Conservation (phyloP, 2,329 filamentous ascomycete species). For the Gyromitra esculenta region DNA sequence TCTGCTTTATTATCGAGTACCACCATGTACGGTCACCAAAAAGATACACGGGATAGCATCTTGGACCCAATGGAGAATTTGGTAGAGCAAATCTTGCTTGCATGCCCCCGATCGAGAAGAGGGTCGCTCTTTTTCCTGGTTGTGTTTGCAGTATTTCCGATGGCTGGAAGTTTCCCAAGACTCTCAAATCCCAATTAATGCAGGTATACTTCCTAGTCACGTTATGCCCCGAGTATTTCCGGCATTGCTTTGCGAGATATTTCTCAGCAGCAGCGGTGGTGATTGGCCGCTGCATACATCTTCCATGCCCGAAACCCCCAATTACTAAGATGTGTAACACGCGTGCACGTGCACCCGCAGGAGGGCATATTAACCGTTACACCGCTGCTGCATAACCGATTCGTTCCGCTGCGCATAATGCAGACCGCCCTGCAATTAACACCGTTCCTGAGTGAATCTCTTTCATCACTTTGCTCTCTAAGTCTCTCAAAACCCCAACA, state of each 20-base stretch:
- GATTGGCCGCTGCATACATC: neutral
- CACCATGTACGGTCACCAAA: neutral
- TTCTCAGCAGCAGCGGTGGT: neutral
- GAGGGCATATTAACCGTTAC: neutral
- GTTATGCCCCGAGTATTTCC: neutral
- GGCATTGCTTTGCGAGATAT: neutral
- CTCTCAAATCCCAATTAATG: constrained; percentile 4
- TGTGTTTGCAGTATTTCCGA: neutral
- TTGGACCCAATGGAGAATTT: constrained; percentile 4
- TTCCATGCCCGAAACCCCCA: neutral
- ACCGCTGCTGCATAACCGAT: constrained; percentile 5
- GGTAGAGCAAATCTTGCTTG: neutral
- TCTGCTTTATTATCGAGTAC: neutral
- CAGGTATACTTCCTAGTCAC: neutral
- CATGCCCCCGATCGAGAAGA: neutral
- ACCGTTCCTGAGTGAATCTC: neutral
- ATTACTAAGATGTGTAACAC: constrained; percentile 3
- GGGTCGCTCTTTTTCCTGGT: neutral
- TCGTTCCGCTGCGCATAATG: neutral
- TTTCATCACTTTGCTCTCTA: neutral
- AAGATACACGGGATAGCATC: constrained; percentile 5
- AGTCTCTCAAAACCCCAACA: neutral
- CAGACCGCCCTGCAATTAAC: neutral
- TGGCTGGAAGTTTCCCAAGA: constrained; percentile 2
- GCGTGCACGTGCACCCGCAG: neutral